A percentile compares a stretch with the other conserved stretches of the same genome.
Evolutionary conservation across 2,329 filamentous ascomycete species (phyloP).

Genomic region (Claviceps spartinae): DNA sequence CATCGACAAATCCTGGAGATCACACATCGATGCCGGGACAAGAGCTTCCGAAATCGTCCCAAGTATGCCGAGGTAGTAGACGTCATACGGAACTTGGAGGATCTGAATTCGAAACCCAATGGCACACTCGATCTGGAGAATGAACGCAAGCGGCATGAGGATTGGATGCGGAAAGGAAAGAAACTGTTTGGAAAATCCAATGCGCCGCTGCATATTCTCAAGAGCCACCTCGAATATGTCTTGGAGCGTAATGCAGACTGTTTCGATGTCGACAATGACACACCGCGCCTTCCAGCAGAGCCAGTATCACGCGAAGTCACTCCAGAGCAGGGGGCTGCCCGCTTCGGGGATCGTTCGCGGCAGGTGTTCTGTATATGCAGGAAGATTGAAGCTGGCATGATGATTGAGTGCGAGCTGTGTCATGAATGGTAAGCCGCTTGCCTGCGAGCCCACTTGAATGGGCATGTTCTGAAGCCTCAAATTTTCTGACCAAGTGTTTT

Average conservation of each 20-base stretch:
- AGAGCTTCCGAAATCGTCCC: conserved; percentile 66
- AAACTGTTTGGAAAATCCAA: conserved; percentile 98
- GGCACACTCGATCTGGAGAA: conserved; percentile 89
- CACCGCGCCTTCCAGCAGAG: conserved; percentile 79
- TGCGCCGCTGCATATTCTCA: conserved; percentile 87
- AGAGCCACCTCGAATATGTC: conserved; percentile 88
- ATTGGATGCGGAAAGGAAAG: conserved; percentile 98
- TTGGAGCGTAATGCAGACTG: conserved; percentile 79
- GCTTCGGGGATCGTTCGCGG: conserved; percentile 47
- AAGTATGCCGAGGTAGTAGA: conserved; percentile 84
- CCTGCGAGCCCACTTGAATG: conserved; percentile 6
- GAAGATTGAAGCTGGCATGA: conserved; percentile 88
- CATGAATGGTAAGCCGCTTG: conserved; percentile 69
- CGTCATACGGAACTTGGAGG: conserved; percentile 73
- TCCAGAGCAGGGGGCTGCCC: conserved; percentile 36
- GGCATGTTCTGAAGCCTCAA: background rate
- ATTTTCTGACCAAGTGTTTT: background rate
- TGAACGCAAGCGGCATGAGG: conserved; percentile 87
- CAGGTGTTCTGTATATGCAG: conserved; percentile 98
- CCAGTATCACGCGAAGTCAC: conserved; percentile 74
- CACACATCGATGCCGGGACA: conserved; percentile 61
- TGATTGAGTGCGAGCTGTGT: conserved; percentile 98
- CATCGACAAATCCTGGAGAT: conserved; percentile 77
- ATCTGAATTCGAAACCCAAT: conserved; percentile 81
- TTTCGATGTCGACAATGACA: conserved; percentile 75